Percentiles rank a stretch among this genome's conserved stretches.
Conservation (phyloP, 345 rosid species). For the Hibiscus tridactylites region DNA sequence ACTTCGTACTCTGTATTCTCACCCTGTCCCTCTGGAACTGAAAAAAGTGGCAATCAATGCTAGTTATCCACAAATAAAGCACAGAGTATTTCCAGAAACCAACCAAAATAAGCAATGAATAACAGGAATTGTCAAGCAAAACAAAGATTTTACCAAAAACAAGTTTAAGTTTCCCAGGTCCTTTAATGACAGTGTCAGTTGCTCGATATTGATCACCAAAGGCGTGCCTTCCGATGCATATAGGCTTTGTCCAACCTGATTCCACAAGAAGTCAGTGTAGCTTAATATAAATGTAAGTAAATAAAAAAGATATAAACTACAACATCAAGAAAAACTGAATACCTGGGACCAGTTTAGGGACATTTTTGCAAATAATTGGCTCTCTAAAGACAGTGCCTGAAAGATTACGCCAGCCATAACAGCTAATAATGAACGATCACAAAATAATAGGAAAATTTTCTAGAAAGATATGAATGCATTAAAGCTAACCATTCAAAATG, state of each 20-base stretch:
- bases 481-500: conserved; percentile 71
- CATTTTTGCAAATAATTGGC: conserved; percentile 89
- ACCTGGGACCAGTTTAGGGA: conserved; percentile 87
- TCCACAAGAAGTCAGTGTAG: conserved; percentile 7
- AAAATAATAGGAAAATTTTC: neutral
- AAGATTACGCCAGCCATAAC: conserved; percentile 13
- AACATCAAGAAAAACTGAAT: neutral
- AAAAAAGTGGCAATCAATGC: conserved; percentile 8
- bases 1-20: conserved; percentile 77
- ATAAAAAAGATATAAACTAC: neutral
- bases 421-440: neutral
- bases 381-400: conserved; percentile 98
- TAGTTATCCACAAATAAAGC: neutral
- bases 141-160: conserved; percentile 53
- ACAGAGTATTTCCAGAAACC: neutral
- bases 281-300: neutral
- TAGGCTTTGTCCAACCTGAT: conserved; percentile 93
- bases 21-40: conserved; percentile 72
- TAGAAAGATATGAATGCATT: neutral
- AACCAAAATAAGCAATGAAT: neutral
- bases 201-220: conserved; percentile 97
- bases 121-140: conserved; percentile 3
- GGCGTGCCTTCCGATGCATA: conserved; percentile 99
- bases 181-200: conserved; percentile 83
- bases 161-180: conserved; percentile 85